Conservation (phyloP, 139 green algal genomes). For the Ulvella scutata region DNA sequence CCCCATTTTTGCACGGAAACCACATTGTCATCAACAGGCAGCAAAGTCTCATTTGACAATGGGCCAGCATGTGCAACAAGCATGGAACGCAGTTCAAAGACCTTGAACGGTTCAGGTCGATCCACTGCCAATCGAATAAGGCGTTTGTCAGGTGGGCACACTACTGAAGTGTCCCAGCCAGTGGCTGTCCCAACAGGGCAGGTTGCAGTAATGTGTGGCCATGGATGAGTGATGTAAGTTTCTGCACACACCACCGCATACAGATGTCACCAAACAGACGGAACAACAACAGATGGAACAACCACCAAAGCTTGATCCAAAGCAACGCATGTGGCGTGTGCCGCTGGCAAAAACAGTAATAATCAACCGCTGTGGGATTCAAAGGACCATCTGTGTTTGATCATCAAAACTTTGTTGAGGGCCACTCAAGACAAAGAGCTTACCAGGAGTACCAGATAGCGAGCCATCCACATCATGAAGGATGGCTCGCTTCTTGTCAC, state of each 20-base stretch:
- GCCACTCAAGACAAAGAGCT: no score
- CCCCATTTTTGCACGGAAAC: no score
- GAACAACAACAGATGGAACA: no score
- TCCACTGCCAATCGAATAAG: neutral
- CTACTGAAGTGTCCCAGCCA: neutral
- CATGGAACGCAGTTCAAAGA: neutral
- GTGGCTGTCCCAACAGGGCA: neutral
- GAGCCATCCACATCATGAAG: slow-evolving; percentile 4
- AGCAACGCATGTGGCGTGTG: no score
- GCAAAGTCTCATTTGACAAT: neutral
- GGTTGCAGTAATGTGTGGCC: neutral
- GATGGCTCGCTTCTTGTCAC: neutral
- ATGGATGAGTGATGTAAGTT: neutral
- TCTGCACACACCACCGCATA: no score
- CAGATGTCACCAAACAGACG: no score
- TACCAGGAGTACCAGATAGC: neutral
- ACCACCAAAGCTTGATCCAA: no score
- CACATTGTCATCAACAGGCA: no score
- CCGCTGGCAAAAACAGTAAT: no score
- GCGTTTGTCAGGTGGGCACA: neutral
- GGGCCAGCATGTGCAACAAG: neutral
- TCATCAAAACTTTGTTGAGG: no score
- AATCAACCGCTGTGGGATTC: no score
- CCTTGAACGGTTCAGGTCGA: neutral
- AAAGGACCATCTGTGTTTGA: no score